Base-by-base conservation (phyloP, 768 basidiomycete genomes). In the Hericium coralloides region DNA sequence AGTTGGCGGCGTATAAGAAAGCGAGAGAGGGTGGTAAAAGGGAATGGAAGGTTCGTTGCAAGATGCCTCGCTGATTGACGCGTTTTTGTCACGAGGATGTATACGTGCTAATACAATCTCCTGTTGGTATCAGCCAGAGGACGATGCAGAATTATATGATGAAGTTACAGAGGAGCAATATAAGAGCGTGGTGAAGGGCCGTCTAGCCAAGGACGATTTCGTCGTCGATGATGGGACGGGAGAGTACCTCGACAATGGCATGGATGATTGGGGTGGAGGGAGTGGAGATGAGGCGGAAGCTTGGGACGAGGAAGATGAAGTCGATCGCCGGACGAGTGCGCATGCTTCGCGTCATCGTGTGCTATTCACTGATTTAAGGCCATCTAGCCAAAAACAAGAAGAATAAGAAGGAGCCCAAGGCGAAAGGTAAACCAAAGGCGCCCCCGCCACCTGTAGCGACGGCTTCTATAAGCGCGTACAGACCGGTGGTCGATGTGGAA, bases 241-340 rank as follows among this genome's bases (percentile, higher is more conserved):
- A 14, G 97, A 92, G 5, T 98, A 99, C 65, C 85, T 87, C 68
- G 97, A 99, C 73, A 92, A 97, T 66, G 97, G 97, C 4, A 86
- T 93, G 84, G 97, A 98, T 58, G 94, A 95, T 65, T 98, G 92
- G 87, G 81, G 79, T 36, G 79, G 78, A 25, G 80, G 74, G 9
- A 76, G 78, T 26, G 76, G 79, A 49, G 78, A 80, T n/a, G 79
- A 78, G 26, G 77, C 79, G 7, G 80, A 84, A 9, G 83, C 41
- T 15, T 23, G 56, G 4, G 49, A 55, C 22, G 57, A 59, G 6
- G 73, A 70, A 17, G 72, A 72, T 4, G 70, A 73, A 31, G 72
- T 62, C 58, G 76, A 72, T 64, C 76, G 70, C 66, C 77, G 12
- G 62, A 17, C 41, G 4, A 14, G 15, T 49, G 38, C 47, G 4